Evolutionary conservation across 2,329 filamentous ascomycete species (phyloP), one percentile per base, ranked within the genome.

Genomic region (Penicillium sp.): DNA sequence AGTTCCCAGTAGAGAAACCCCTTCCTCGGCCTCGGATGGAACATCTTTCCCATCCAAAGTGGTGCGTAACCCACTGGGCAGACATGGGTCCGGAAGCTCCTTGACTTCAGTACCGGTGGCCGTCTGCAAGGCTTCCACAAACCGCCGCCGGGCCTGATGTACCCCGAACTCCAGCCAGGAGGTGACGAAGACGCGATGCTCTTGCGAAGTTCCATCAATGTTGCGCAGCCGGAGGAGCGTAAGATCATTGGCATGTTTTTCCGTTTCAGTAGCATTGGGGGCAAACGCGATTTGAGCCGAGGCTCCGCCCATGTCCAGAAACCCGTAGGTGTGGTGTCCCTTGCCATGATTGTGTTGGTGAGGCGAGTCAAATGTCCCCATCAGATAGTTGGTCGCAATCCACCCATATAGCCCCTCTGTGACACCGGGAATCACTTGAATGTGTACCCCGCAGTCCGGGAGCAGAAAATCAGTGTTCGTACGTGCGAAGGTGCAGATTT

Each of bases 131-230:
- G 76, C 72, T 43, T 88, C 74, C n/a, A 96, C 71, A 55, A 93
- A 98, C 39, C 89, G 77, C 51, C 83, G 74, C 31, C 92, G 79
- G 3, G 93, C 92, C 67, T 95, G 82, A 49, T 95, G 92, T 18
- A 93, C 90, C n/a, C 92, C 92, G 58, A 95, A 98, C 0, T 90
- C 90, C 4, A 98, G 74, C 92, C 92, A 98, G 0, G 92, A 95
- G 1, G 90, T 89, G 0, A 93, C 89, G 60, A 98, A 98, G 2
- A 98, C 85, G 50, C 78, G 81, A 67, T 95, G 85, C 57, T 98
- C 92, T 32, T 80, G 67, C 0, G 82, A 66, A 1, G 77, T 72
- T 7, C 92, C 92, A 59, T 92, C 81, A 13, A 96, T 66, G 2
- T 81, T 92, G 46, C 93, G 79, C 67, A 98, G 70, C 32, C 92